Conservation (phyloP, 2,329 filamentous ascomycete genomes). For the Geoglossum cookeanum region DNA sequence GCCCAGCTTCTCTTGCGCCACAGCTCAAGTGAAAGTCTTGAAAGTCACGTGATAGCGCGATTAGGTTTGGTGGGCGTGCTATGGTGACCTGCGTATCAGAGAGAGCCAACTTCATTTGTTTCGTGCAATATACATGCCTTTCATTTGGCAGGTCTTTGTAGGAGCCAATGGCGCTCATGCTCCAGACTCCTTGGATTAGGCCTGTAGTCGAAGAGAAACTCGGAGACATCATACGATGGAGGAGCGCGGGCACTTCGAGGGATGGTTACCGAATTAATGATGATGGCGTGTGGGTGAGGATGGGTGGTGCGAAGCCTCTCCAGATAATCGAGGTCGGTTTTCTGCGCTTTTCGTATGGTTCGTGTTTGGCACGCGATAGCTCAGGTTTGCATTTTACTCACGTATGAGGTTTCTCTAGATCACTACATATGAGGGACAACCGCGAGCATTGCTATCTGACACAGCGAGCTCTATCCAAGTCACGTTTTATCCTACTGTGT, state of each 20-base stretch:
- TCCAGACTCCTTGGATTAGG: not conserved
- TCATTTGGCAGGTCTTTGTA: not conserved
- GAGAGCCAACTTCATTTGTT: not conserved
- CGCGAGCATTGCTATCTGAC: conserved; percentile 2
- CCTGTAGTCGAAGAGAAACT: not conserved
- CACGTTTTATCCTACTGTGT: conserved; percentile 12
- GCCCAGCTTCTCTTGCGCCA: not conserved
- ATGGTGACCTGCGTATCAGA: not conserved
- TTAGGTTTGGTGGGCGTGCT: not conserved
- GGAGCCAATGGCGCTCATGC: not conserved
- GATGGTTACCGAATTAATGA: not conserved
- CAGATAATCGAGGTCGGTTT: not conserved
- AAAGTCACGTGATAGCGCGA: not conserved
- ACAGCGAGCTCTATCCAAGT: not conserved
- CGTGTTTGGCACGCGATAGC: not conserved
- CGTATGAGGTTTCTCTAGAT: not conserved
- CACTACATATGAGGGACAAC: not conserved
- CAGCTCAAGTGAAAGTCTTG: not conserved
- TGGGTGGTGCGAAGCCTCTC: not conserved
- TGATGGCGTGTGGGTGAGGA: not conserved
- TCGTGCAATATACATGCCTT: not conserved
- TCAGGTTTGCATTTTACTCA: not conserved
- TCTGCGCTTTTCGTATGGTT: not conserved
- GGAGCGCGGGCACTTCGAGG: not conserved
- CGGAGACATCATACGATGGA: not conserved